A percentile compares a stretch with the other conserved stretches of the same genome.
Evolutionary conservation across 345 rosid genomes (phyloP).

Genomic region (rapeseed (Brassica napus)): Da-Ae NC_063446.1:65709001-65709500

Average conservation of each 20-base stretch:
- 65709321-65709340: neutral
- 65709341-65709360: neutral
- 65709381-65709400: neutral
- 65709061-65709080: too few species aligned
- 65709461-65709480: neutral
- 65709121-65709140: too few species aligned
- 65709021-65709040: neutral
- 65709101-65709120: too few species aligned
- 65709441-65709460: neutral
- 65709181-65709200: neutral
- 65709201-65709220: too few species aligned
- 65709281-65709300: neutral
- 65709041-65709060: neutral
- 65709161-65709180: too few species aligned
- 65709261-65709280: neutral
- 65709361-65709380: neutral
- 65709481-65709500: neutral
- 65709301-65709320: neutral
- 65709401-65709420: neutral
- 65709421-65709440: neutral
- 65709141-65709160: too few species aligned
- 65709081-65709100: too few species aligned
- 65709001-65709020: neutral
- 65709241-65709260: too few species aligned
- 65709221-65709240: too few species aligned